Evolutionary conservation across 139 green algal species (phyloP).

Genomic region (Auxenochlorella pyrenoidosa): DNA sequence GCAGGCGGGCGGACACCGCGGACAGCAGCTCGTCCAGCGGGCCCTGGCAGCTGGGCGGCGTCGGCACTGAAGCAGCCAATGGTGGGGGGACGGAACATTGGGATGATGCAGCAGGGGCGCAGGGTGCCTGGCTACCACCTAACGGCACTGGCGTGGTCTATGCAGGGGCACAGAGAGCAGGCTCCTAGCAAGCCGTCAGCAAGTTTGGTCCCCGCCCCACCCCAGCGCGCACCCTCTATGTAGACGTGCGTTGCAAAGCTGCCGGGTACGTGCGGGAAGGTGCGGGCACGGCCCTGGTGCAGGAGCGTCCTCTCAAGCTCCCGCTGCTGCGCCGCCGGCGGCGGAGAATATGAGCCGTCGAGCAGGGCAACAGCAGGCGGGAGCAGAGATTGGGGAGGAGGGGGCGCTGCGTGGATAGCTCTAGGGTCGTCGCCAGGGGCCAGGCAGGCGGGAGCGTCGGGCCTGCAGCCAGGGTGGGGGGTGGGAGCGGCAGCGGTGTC

Average conservation of each 20-base stretch:
- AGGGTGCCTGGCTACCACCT: background rate
- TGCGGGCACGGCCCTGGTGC: constrained; percentile 44
- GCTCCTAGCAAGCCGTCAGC: background rate
- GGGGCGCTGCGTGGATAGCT: background rate
- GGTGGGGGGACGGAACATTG: background rate
- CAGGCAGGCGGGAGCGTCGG: background rate
- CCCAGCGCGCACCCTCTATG: constrained; percentile 33
- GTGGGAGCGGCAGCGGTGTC: background rate
- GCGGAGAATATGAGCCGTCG: constrained; percentile 21
- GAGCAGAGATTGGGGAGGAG: background rate
- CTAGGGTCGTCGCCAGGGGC: too few relatives aligned
- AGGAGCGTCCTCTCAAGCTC: constrained; percentile 7
- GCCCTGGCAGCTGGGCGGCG: background rate
- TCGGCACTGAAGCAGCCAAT: background rate
- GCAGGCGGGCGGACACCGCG: background rate
- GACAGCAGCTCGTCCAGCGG: background rate
- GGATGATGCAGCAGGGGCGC: background rate
- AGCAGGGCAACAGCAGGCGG: constrained; percentile 1
- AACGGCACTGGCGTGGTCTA: background rate
- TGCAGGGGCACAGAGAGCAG: too few relatives aligned
- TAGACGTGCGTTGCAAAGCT: constrained; percentile 59
- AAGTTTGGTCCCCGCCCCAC: background rate
- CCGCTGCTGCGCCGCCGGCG: constrained; percentile 5
- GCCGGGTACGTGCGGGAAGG: constrained; percentile 58
- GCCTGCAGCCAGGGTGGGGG: background rate